Conservation (phyloP, 2,329 filamentous ascomycete genomes). For the Elsinoe batatas region DNA sequence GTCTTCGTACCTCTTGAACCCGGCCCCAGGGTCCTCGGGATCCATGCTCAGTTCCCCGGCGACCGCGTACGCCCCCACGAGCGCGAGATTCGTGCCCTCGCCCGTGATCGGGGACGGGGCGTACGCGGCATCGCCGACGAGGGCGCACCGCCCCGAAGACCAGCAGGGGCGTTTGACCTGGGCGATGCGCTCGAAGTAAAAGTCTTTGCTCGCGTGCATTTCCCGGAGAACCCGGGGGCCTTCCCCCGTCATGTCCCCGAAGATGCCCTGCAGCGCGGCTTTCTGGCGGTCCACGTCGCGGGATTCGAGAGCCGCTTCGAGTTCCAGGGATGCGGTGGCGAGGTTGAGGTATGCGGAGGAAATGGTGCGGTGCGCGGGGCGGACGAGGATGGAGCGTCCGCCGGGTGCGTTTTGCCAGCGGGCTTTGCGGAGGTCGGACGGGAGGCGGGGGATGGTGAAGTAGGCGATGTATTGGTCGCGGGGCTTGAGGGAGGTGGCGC, state of each 20-base stretch:
- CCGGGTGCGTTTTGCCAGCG: constrained; percentile 16
- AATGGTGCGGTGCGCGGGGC: constrained; percentile 16
- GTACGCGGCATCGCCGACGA: constrained; percentile 33
- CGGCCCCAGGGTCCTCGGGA: constrained; percentile 16
- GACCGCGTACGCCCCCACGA: constrained; percentile 32
- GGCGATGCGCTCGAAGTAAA: constrained; percentile 36
- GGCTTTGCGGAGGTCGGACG: constrained; percentile 16
- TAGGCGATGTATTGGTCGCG: constrained; percentile 20
- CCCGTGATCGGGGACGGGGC: constrained; percentile 28
- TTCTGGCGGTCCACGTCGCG: constrained; percentile 14
- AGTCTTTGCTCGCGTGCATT: constrained; percentile 33
- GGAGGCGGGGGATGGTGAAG: constrained; percentile 21
- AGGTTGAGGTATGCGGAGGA: constrained; percentile 17
- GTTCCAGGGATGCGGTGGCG: constrained; percentile 10
- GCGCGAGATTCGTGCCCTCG: constrained; percentile 26
- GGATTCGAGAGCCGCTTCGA: constrained; percentile 5
- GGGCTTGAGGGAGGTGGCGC: constrained; percentile 14
- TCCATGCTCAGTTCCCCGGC: constrained; percentile 27
- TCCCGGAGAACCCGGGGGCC: constrained; percentile 24
- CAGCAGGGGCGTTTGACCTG: constrained; percentile 31
- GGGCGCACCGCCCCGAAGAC: constrained; percentile 26
- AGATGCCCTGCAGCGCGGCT: constrained; percentile 11
- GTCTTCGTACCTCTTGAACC: constrained; percentile 19
- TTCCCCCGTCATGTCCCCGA: constrained; percentile 15
- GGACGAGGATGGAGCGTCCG: constrained; percentile 18